Base-by-base conservation (phyloP, 1,284 basidiomycete species). In the Pascua guehoae region DNA sequence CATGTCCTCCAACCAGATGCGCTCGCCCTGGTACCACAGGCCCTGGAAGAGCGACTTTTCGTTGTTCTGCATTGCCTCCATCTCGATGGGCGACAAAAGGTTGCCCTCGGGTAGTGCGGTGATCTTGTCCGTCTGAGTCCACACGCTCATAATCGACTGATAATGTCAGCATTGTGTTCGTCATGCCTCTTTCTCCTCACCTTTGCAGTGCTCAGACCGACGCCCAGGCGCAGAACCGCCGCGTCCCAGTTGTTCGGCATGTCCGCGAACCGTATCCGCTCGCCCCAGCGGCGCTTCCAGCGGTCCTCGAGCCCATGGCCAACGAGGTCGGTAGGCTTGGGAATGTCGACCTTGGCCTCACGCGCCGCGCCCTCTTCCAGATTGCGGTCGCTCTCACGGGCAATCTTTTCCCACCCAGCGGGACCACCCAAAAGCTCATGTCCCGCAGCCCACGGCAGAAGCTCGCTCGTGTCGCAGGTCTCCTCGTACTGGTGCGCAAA, bases 1-100 rank as follows among this genome's bases (percentile, higher is more conserved):
- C 53, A 92, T 82, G 62, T 93, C 90, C 58, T 88, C 88, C 9
- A 82, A 78, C 90, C 90, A 93, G 54, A 93, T 87, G n/a, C 88
- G 83, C 70, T 93, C 91, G 0, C 86, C 83, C 10, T 90, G 91
- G 86, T 87, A 89, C 88, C 88, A 93, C 12, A 92, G 68, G 0
- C 90, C 90, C 71, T 92, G 88, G 50, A 66, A 73, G 17, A 70
- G 51, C 0, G 64, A 66, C 61, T 68, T 72, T 39, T 58, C 53
- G 38, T 65, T 64, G 41, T 55, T 47, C 49, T 59, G 39, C 4
- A 72, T 63, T 4, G 55, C 62, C 16, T 57, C 47, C 32, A 64
- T 42, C 36, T 74, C 72, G 12, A 68, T 66, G 7, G 48, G 54
- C 7, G 60, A 60, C 12, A 62, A n/a, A 10, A 17, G 32, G 7